phyloP scores from a whole-genome alignment of 768 basidiomycete genomes.

The Lactarius deliciosus region DNA sequence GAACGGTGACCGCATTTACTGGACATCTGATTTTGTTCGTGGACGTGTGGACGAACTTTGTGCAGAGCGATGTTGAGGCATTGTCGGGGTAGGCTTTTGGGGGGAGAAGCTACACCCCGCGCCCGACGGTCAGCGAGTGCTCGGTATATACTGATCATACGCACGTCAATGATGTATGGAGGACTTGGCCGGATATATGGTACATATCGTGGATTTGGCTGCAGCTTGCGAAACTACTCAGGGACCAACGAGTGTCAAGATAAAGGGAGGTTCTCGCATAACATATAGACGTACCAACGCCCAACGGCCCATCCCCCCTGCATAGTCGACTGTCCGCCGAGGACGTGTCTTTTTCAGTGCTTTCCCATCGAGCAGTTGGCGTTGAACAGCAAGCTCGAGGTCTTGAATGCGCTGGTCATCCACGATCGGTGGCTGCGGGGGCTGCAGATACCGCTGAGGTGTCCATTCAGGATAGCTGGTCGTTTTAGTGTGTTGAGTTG shows the following conservation, averaged over 20 bases:
- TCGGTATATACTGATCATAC: constrained; percentile 33
- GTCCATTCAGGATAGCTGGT: constrained; percentile 66
- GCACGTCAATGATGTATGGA: constrained; percentile 86
- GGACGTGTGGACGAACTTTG: constrained; percentile 96
- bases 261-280: background rate
- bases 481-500: constrained; percentile 41
- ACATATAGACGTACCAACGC: constrained; percentile 50
- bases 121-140: constrained; percentile 19
- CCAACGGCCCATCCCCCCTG: constrained; percentile 87
- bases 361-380: constrained; percentile 76
- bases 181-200: constrained; percentile 81
- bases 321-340: constrained; percentile 92
- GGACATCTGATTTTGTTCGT: constrained; percentile 99
- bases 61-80: constrained; percentile 89
- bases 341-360: constrained; percentile 89
- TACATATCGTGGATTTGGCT: constrained; percentile 74
- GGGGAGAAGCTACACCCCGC: constrained; percentile 70
- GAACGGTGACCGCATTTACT: constrained; percentile 89
- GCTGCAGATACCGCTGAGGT: constrained; percentile 64
- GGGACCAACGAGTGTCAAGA: background rate
- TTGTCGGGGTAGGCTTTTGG: constrained; percentile 91
- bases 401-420: constrained; percentile 78
- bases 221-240: constrained; percentile 66
- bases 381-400: constrained; percentile 72
- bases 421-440: constrained; percentile 74